Base-by-base conservation (phyloP, 345 rosid species). In the Pistacia atlantica region DNA sequence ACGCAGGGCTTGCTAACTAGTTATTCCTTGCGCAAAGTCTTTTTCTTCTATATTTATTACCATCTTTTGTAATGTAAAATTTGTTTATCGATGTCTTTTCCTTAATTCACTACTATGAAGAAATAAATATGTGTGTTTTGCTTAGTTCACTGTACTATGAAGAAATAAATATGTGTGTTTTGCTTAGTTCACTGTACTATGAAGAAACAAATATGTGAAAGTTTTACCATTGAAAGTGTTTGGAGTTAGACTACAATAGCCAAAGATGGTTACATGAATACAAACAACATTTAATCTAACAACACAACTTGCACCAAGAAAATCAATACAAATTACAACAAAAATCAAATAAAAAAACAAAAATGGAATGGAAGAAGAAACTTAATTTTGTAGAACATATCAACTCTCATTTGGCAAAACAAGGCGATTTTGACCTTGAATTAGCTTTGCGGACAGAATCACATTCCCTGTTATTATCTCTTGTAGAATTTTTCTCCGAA, bases 391-490 rank as follows among this genome's bases (percentile, higher is more conserved):
- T 31, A 1, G 51, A 54, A 58, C 38, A 38, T 18, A 22, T 87
- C 81, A 87, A 72, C 86, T 84, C 75, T 84, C 85, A 61, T 31
- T 31, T 96, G 58, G 99, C 86, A 95, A 74, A 59, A 88, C 64
- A 31, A 93, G 98, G 20, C 91, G 96, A 65, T 92, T 94, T 82
- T 83, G 91, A 65, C 99, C 97, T 69, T 91, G 87, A 20, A 91
- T 83, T 52, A 90, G 77, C 88, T 87, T 88, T 10, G 94, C 94
- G n/a, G 94, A 89, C 81, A 78, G 86, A 76, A 95, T 93, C 59
- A 90, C 57, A 77, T 92, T 96, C 74, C 96, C 94, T 0, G 91
- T 87, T 86, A 86, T 91, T 78, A 95, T 89, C 90, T 95, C 93
- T 11, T 90, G 84, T 71, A 95, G 89, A 74, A 91, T 73, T 5